phyloP scores from a whole-genome alignment of 2,329 filamentous ascomycete species.

The Fusarium neocosmosporiellum region DNA sequence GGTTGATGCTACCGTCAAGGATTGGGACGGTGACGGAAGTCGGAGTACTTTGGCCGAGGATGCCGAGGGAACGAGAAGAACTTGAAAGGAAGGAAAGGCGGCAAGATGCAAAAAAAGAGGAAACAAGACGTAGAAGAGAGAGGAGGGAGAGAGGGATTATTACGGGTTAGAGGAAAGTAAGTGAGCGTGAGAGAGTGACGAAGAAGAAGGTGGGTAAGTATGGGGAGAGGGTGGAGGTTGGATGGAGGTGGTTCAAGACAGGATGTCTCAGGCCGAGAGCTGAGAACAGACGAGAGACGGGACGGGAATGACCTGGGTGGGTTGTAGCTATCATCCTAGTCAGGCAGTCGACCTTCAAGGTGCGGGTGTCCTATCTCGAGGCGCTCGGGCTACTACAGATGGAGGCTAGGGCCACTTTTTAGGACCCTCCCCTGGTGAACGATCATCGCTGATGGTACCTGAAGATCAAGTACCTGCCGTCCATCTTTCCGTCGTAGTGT shows the following conservation, averaged over 20 bases:
- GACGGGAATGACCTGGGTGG: constrained; percentile 17
- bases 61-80: constrained; percentile 20
- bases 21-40: constrained; percentile 16
- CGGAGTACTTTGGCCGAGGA: constrained; percentile 13
- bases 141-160: constrained; percentile 28
- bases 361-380: constrained; percentile 8
- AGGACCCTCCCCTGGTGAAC: neutral
- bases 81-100: constrained; percentile 18
- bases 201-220: constrained; percentile 17
- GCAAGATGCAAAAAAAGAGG: constrained; percentile 6
- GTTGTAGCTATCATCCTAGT: constrained; percentile 18
- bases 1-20: constrained; percentile 1
- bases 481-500: neutral
- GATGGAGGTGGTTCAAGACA: constrained; percentile 24
- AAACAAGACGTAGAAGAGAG: constrained; percentile 10
- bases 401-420: neutral
- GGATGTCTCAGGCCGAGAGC: too few relatives aligned
- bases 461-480: constrained; percentile 28
- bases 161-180: constrained; percentile 24
- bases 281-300: neutral
- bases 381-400: constrained; percentile 6
- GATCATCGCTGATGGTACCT: constrained; percentile 28
- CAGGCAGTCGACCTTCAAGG: constrained; percentile 24
- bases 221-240: constrained; percentile 27
- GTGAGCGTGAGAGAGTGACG: constrained; percentile 23